Evolutionary conservation across 192 early-diverging fungal genomes (phyloP).

Genomic region (Dispira parvispora): DNA sequence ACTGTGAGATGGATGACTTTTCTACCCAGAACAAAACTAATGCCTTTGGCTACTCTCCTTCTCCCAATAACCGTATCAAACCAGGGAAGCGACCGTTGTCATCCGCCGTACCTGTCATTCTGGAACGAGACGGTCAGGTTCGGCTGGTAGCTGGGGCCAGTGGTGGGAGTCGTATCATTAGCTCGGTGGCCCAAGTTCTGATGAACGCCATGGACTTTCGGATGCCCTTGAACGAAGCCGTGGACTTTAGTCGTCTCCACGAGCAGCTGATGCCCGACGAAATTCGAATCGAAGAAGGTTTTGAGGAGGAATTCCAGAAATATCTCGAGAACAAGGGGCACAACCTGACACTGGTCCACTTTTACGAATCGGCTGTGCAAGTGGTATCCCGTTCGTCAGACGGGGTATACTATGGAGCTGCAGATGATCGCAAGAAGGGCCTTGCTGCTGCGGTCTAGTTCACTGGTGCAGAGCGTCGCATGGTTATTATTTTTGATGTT

Average conservation of each 20-base stretch:
- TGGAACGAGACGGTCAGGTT: conserved; percentile 39
- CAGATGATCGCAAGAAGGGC: neutral
- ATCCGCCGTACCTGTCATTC: conserved; percentile 40
- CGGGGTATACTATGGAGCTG: neutral
- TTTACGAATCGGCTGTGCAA: neutral
- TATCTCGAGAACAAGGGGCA: neutral
- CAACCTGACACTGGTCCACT: neutral
- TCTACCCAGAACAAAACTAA: conserved; percentile 56
- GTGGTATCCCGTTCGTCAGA: neutral
- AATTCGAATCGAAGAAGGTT: conserved; percentile 12
- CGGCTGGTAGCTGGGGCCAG: conserved; percentile 56
- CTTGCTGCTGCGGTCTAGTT: neutral
- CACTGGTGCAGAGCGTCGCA: too few species aligned
- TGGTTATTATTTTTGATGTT: too few species aligned
- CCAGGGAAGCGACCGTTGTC: conserved; percentile 77
- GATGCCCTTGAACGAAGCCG: conserved; percentile 44
- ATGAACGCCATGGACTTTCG: conserved; percentile 59
- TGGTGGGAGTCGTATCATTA: conserved; percentile 75
- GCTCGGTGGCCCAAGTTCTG: conserved; percentile 53
- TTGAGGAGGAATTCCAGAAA: neutral
- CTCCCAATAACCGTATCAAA: conserved; percentile 60
- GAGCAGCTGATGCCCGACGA: conserved; percentile 80
- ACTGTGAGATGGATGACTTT: conserved; percentile 96
- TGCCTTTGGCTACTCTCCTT: conserved; percentile 64
- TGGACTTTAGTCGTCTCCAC: conserved; percentile 61